Evolutionary conservation across 1,284 basidiomycete species (phyloP).

Genomic region (Limonomyces culmigenus): DNA sequence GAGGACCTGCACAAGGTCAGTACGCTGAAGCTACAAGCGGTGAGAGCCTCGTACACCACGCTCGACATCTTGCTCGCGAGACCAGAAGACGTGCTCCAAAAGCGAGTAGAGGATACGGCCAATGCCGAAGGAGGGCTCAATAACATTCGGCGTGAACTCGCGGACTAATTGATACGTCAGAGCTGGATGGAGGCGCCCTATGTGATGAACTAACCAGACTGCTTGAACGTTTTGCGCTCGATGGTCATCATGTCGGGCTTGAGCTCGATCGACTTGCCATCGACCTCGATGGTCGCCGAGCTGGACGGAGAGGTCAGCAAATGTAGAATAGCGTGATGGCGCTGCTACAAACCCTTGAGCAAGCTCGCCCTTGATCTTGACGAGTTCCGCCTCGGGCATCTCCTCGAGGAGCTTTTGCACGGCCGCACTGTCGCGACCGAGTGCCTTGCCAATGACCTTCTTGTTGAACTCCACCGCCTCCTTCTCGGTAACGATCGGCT

Average conservation of each 20-base stretch:
- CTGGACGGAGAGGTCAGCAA: conserved; percentile 16
- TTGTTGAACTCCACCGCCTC: conserved; percentile 72
- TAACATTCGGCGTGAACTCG: conserved; percentile 94
- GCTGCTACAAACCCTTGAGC: conserved; percentile 43
- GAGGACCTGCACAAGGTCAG: conserved; percentile 45
- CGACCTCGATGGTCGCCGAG: conserved; percentile 26
- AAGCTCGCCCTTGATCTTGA: conserved; percentile 60
- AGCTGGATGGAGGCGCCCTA: too few relatives aligned
- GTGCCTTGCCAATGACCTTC: conserved; percentile 81
- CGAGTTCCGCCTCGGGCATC: conserved; percentile 54
- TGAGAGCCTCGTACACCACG: conserved; percentile 49
- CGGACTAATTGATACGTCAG: conserved; percentile 66
- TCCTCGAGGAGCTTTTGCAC: conserved; percentile 58
- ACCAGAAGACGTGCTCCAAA: conserved; percentile 95
- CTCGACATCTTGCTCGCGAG: conserved; percentile 78
- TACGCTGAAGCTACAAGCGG: neutral
- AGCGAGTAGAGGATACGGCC: conserved; percentile 92
- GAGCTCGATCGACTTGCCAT: conserved; percentile 58
- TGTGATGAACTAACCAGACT: conserved; percentile 48
- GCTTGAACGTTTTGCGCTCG: conserved; percentile 78
- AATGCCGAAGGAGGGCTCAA: conserved; percentile 97
- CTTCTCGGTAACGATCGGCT: conserved; percentile 62
- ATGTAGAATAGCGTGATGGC: conserved; percentile 1
- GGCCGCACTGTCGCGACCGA: conserved; percentile 69
- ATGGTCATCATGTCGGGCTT: conserved; percentile 68